These are phyloP conservation scores for Pseudogymnoascus sp. DNA, from an alignment of 2,329 filamentous ascomycete genomes.

Conservation along the genomic window DNA sequence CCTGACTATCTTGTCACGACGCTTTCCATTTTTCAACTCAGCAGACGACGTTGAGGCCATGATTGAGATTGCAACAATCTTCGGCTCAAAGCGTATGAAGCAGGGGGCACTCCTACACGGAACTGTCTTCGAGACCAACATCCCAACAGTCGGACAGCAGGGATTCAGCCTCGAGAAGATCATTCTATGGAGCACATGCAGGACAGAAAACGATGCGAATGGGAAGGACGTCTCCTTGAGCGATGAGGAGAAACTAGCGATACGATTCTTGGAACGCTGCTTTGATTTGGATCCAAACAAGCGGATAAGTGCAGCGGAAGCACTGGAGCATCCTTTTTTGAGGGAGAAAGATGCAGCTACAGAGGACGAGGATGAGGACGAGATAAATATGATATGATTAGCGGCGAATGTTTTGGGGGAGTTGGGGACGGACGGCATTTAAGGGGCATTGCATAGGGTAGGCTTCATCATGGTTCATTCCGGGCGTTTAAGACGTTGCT, in stretches of 20 bases:
- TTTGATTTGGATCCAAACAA: constrained; percentile 70
- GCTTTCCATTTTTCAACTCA: constrained; percentile 98
- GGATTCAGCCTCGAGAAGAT: constrained; percentile 91
- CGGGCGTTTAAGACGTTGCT: constrained; percentile 18
- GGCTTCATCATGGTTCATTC: neutral
- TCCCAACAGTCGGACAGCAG: constrained; percentile 79
- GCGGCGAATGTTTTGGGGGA: constrained; percentile 27
- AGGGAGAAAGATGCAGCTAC: constrained; percentile 27
- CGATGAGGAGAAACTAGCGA: constrained; percentile 64
- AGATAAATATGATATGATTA: constrained; percentile 44
- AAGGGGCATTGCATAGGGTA: constrained; percentile 9
- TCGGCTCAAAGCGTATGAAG: constrained; percentile 80
- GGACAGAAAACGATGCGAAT: constrained; percentile 46
- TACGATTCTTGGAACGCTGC: constrained; percentile 65
- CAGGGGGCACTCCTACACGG: constrained; percentile 77
- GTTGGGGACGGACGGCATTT: constrained; percentile 14
- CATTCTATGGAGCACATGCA: constrained; percentile 86
- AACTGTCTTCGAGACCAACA: constrained; percentile 84
- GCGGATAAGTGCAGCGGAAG: constrained; percentile 69
- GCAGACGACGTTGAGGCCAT: constrained; percentile 97
- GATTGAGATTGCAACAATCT: constrained; percentile 95
- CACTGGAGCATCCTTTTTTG: constrained; percentile 67
- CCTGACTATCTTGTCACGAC: constrained; percentile 82
- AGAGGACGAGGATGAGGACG: constrained; percentile 43
- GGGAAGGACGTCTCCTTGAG: constrained; percentile 49